These are phyloP conservation scores for Teratosphaeria nubilosa DNA, from an alignment of 2,329 filamentous ascomycete species.

Conservation along the genomic window DNA sequence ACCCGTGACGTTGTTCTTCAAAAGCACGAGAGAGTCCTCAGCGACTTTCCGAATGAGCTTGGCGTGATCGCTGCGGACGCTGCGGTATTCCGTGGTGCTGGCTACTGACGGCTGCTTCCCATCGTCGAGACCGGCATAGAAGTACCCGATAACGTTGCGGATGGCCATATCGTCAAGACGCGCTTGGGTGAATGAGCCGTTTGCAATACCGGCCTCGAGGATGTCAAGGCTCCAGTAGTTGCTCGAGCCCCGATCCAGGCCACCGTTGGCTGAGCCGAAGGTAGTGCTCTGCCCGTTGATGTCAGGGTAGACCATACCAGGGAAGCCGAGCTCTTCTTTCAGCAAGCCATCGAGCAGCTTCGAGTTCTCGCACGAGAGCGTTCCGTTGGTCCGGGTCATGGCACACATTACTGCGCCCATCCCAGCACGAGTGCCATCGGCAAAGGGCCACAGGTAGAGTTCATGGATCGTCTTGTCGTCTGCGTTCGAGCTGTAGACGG, in stretches of 20 bases:
- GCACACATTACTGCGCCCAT: neutral
- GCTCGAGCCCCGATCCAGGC: neutral
- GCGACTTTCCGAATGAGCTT: conserved; percentile 6
- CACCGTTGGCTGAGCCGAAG: neutral
- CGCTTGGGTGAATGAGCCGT: neutral
- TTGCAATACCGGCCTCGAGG: neutral
- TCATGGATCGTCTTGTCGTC: neutral
- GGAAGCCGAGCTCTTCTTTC: neutral
- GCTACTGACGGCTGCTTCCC: conserved; percentile 7
- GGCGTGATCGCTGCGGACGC: neutral
- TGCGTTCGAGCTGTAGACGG: neutral
- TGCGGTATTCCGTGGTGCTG: conserved; percentile 1
- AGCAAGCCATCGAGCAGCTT: conserved; percentile 1
- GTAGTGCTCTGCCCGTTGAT: neutral
- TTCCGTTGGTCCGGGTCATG: conserved; percentile 12
- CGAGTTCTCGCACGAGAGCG: conserved; percentile 6
- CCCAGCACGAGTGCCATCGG: neutral
- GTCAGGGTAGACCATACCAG: neutral
- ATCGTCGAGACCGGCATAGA: conserved; percentile 10
- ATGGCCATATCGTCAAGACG: neutral
- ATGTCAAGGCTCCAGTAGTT: neutral
- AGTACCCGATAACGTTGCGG: conserved; percentile 9
- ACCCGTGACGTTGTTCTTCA: conserved; percentile 6
- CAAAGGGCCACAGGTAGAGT: neutral
- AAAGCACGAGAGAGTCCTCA: neutral